phyloP scores from a whole-genome alignment of 75 land plant species.

The Chamaecyparis obtusa region DNA sequence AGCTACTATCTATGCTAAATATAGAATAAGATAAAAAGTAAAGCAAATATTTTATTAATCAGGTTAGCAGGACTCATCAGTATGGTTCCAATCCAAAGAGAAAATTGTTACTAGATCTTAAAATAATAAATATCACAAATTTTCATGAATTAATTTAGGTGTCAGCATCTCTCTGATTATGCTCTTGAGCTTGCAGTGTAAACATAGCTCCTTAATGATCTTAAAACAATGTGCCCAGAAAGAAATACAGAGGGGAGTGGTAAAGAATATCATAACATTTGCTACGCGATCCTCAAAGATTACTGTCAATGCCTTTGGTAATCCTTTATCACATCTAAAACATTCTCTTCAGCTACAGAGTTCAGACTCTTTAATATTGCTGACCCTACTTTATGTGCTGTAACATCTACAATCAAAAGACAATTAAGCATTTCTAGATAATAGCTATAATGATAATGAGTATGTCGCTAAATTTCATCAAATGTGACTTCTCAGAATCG shows the following conservation, averaged over 20 bases:
- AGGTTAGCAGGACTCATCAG: not conserved
- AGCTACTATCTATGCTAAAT: not conserved
- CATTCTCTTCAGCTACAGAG: not conserved
- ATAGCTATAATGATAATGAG: not conserved
- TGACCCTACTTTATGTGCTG: not conserved
- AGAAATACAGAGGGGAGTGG: constrained; percentile 2
- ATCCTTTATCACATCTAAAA: not conserved
- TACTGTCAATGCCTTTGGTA: not conserved
- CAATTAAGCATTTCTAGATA: not conserved
- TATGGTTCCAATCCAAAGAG: not conserved
- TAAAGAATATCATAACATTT: constrained; percentile 7
- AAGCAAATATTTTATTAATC: not conserved
- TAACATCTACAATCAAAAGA: not conserved
- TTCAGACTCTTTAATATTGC: not conserved
- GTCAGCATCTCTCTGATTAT: not conserved
- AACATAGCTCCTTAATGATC: not conserved
- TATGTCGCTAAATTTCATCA: not conserved
- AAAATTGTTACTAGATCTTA: not conserved
- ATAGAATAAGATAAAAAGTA: not conserved
- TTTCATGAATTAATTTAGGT: not conserved
- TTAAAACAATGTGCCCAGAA: not conserved
- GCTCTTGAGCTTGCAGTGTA: not conserved
- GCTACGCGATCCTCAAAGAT: not conserved
- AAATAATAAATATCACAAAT: not conserved
- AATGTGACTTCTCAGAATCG: not conserved